Base-by-base conservation (phyloP, 305 asterid species). In the Stenogyne calaminthoides region DNA sequence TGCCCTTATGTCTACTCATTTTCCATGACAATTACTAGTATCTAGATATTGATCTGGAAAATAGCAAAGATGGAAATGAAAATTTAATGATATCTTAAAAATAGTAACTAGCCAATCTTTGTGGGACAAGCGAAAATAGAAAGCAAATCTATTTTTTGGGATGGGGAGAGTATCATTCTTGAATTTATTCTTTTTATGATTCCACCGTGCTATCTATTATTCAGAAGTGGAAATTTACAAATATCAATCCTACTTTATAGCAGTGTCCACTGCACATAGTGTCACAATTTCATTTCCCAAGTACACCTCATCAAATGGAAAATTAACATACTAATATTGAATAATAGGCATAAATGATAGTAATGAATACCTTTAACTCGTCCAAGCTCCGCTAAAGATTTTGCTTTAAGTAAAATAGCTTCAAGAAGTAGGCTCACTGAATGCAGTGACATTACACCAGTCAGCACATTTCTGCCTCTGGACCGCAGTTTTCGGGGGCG, bases 401-500 rank as follows among this genome's bases (percentile, higher is more conserved):
- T 91, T 7, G 96, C 86, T 73, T 93, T 89, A 1, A 91, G 92
- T 60, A 89, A 60, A 77, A 91, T 85, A 76, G 97, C 97, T 84
- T 93, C 97, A 42, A 93, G 96, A 78, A 93, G 89, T 25, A 91
- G 81, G 83, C 96, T 91, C 19, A 87, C 97, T 3, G 97, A 93
- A 78, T 93, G 96, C 78, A 91, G 72, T 36, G 98, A 91, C 98
- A 93, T 91, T 39, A 88, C 75, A 56, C 91, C 91, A 36, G 76
- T 69, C 55, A 79, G 75, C 71, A 84, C 44, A 51, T 49, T 69
- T 70, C 87, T 80, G 49, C 80, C 80, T 71, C 76, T 83, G 16
- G 86, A 74, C 16, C 87, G 91, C 29, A 78, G 69, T 83, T 86
- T 93, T 16, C 86, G 74, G 0, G 88, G 88, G 52, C 78, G 81